Percentiles rank a stretch among this genome's conserved stretches.
Conservation (phyloP, 1,139 yeast genomes). For the Debaryomyces udenii region DNA sequence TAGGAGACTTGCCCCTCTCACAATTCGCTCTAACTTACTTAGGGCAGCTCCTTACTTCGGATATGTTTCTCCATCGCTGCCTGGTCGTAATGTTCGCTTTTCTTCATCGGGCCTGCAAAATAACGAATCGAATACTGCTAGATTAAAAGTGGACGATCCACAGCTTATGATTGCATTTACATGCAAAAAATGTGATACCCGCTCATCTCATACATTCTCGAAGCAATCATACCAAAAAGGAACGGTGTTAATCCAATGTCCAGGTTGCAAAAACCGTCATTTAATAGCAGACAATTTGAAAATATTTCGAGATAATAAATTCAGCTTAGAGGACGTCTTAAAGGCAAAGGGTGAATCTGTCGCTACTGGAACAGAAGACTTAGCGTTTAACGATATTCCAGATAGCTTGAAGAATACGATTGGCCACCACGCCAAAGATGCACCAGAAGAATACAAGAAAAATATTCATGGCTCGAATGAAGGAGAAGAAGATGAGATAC, state of each 20-base stretch:
- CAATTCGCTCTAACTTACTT: background rate
- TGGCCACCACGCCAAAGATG: conserved; percentile 69
- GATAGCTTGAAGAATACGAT: conserved; percentile 56
- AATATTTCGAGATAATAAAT: conserved; percentile 74
- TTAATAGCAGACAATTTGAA: conserved; percentile 89
- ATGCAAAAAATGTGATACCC: conserved; percentile 80
- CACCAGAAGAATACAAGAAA: conserved; percentile 45
- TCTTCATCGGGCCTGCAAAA: conserved; percentile 8
- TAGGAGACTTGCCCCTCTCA: background rate
- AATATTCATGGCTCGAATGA: conserved; percentile 17
- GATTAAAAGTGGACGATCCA: conserved; percentile 61
- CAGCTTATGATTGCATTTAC: conserved; percentile 88
- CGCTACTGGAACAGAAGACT: conserved; percentile 60
- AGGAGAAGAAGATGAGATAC: conserved; percentile 11
- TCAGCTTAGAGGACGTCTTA: conserved; percentile 81
- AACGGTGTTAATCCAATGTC: conserved; percentile 88
- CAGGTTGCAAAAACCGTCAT: conserved; percentile 86
- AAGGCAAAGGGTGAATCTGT: conserved; percentile 75
- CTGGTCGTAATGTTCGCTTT: background rate
- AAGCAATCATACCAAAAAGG: conserved; percentile 90
- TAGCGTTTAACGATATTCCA: conserved; percentile 75
- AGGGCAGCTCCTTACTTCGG: background rate
- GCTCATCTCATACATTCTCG: conserved; percentile 86
- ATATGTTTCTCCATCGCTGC: background rate
- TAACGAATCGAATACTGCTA: conserved; percentile 14